These are phyloP conservation scores for Solanum etuberosum DNA, from an alignment of 257 asterid genomes.

Conservation along the genomic window DNA sequence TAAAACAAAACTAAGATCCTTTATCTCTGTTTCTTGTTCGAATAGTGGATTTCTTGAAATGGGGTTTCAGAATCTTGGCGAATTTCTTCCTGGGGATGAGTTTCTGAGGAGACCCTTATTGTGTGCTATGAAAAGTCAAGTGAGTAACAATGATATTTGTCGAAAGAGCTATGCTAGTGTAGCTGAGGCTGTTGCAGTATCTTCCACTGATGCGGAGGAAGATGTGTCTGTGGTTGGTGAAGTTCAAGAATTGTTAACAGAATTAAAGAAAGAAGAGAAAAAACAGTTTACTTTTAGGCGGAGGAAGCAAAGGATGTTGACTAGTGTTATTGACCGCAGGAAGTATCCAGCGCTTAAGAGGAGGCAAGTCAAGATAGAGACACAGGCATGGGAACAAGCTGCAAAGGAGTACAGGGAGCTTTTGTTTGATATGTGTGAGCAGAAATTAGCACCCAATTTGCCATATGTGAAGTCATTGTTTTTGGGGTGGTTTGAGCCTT, in stretches of 20 bases:
- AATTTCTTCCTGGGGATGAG: conserved; percentile 10
- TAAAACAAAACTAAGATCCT: conserved; percentile 8
- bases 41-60: conserved; percentile 9
- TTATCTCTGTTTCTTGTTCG: conserved; percentile 24
- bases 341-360: conserved; percentile 37
- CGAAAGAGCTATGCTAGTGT: conserved; percentile 48
- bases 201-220: conserved; percentile 54
- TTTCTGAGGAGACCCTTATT: conserved; percentile 11
- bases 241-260: conserved; percentile 43
- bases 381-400: conserved; percentile 86
- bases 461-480: conserved; percentile 79
- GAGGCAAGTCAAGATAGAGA: conserved; percentile 72
- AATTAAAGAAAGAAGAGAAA: conserved; percentile 46
- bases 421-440: conserved; percentile 75
- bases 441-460: conserved; percentile 82
- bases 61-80: conserved; percentile 20
- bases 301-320: conserved; percentile 21
- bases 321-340: conserved; percentile 27
- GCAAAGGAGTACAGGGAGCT: conserved; percentile 72
- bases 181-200: conserved; percentile 61
- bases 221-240: conserved; percentile 15
- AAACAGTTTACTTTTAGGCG: conserved; percentile 12
- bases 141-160: conserved; percentile 15
- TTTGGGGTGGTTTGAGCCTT: conserved; percentile 92
- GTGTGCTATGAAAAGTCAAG: conserved; percentile 5